Conservation (phyloP, 2,329 filamentous ascomycete genomes). For the Verticillium albo-atrum region DNA sequence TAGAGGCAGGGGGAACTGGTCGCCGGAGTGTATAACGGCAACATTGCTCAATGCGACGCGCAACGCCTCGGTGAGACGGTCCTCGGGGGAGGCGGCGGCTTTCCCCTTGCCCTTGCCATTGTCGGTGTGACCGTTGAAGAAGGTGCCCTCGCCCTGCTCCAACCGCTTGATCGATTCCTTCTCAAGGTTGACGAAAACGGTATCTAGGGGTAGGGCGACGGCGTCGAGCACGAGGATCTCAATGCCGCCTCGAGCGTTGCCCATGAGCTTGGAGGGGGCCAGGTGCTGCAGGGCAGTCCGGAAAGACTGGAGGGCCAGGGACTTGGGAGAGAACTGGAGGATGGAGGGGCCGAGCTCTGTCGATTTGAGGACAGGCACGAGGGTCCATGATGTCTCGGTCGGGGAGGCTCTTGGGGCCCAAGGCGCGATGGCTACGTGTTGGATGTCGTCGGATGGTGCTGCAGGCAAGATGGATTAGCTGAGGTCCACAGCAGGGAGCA, state of each 20-base stretch:
- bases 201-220: constrained; percentile 73
- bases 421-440: constrained; percentile 69
- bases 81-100: constrained; percentile 36
- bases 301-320: constrained; percentile 72
- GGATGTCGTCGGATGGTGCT: constrained; percentile 30
- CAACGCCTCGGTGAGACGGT: constrained; percentile 60
- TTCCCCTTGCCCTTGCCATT: constrained; percentile 30
- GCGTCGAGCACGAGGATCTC: constrained; percentile 83
- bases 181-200: constrained; percentile 82
- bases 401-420: constrained; percentile 59
- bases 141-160: constrained; percentile 78
- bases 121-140: constrained; percentile 60
- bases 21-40: constrained; percentile 77
- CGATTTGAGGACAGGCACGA: constrained; percentile 69
- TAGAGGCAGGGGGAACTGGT: constrained; percentile 72
- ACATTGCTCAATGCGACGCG: constrained; percentile 69
- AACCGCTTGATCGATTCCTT: constrained; percentile 73
- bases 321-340: constrained; percentile 72
- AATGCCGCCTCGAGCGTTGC: constrained; percentile 69
- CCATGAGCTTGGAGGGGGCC: constrained; percentile 69
- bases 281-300: constrained; percentile 67
- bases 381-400: constrained; percentile 72
- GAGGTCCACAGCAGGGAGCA: neutral
- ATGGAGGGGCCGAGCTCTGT: constrained; percentile 68
- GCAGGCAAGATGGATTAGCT: neutral